Conservation (phyloP, 2,329 filamentous ascomycete genomes). For the Podosphaera fusca region DNA sequence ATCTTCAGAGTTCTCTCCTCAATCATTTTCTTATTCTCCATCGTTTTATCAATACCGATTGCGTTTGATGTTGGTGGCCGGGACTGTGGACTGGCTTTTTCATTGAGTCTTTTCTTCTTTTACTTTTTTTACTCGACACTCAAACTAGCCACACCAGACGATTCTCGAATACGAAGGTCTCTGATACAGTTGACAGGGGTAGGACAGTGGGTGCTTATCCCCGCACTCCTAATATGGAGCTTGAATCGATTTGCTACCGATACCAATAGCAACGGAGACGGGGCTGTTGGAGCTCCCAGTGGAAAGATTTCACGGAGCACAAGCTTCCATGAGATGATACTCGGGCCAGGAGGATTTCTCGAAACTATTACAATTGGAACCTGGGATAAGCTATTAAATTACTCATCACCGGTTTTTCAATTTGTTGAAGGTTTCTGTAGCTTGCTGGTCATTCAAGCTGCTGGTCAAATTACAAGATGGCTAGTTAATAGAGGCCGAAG, state of each 20-base stretch:
- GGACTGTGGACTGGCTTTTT: constrained; percentile 85
- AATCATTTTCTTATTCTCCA: constrained; percentile 67
- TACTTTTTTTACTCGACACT: constrained; percentile 73
- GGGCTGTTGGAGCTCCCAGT: constrained; percentile 61
- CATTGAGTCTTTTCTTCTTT: constrained; percentile 67
- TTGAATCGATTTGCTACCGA: constrained; percentile 90
- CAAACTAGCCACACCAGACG: constrained; percentile 58
- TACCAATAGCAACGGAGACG: constrained; percentile 43
- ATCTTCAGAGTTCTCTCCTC: constrained; percentile 60
- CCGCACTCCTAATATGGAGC: constrained; percentile 76
- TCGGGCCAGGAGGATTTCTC: constrained; percentile 63
- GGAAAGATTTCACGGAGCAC: constrained; percentile 38
- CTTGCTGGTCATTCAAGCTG: constrained; percentile 80
- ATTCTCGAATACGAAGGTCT: constrained; percentile 50
- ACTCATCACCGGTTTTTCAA: constrained; percentile 87
- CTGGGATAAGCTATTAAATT: constrained; percentile 75
- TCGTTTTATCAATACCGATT: constrained; percentile 87
- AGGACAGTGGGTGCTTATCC: constrained; percentile 72
- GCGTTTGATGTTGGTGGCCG: constrained; percentile 94
- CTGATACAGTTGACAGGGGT: constrained; percentile 46
- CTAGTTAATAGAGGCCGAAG: constrained; percentile 81
- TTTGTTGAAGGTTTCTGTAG: constrained; percentile 92
- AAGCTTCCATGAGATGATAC: constrained; percentile 64
- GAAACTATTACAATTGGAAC: constrained; percentile 60
- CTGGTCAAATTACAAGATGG: constrained; percentile 84